Base-by-base conservation (phyloP, 2,329 filamentous ascomycete genomes). In the Grosmannia penicillata region DNA sequence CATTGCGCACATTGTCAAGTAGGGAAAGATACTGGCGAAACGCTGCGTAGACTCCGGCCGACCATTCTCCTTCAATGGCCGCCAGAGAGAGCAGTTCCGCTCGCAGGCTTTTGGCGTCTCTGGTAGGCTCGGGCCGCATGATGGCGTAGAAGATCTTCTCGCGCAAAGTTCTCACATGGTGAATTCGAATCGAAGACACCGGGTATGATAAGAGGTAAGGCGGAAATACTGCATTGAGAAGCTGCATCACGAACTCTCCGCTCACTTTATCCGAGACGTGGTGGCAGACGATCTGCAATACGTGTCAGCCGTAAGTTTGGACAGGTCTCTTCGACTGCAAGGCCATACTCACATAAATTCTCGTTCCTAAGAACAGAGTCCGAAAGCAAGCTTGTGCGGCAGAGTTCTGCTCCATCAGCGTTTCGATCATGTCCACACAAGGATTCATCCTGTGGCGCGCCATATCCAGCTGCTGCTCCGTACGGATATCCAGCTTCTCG, bases 181-280 rank as follows among this genome's bases (percentile, higher is more conserved):
- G n/a, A 2, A 37, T 29, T 3, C 15, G 22, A 34, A 48, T 45
- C 3, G 22, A 37, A 1, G 37, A 41, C 3, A 42, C 40, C 1
- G 44, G 47, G 21, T 47, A 49, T 1, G 40, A 37, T 29, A 43
- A 24, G 14, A 44, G 38, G n/a, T 48, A 47, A 0, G 47, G 47
- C 2, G 47, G 47, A 24, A 49, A 45, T 2, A 49, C 37, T 2
- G 47, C 39, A 37, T 49, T 49, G 19, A 48, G 36, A 1, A 49
- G 33, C 31, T 45, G 42, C 28, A 47, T 32, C 6, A 45, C 23
- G 26, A 46, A 45, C 33, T 21, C 18, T 30, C 39, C 8, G 22
- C 27, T 1, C 18, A 30, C 4, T 33, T 30, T 6, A 33, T 22
- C n/a, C n/a, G n/a, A n/a, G 17, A 49, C 14, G 7, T 47, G 45